Base-by-base conservation (phyloP, 192 early-diverging fungal genomes). In the Phycomyces nitens region DNA sequence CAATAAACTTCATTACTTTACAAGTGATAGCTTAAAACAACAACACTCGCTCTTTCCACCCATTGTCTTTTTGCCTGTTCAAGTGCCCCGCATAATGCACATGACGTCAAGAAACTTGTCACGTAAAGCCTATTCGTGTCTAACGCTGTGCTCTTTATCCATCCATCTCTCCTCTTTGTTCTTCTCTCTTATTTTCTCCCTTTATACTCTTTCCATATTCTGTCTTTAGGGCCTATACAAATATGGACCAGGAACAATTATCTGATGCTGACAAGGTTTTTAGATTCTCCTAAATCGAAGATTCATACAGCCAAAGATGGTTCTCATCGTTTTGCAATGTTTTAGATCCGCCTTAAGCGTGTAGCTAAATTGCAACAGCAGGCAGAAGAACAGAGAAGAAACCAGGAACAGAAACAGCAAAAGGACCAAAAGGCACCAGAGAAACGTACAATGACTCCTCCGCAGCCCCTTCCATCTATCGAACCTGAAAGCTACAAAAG, bases 1-100 rank as follows among this genome's bases (percentile, higher is more conserved):
- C 96, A 40, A 97, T 72, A 22, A 99, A 73, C 54, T 89, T 86
- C 96, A 99, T 98, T 42, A 21, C 10, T 43, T 18, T 15, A 22
- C 12, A 41, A 54, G 20, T 6, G 40, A 39, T 34, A 53, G n/a
- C n/a, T n/a, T n/a, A n/a, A n/a, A n/a, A n/a, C n/a, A n/a, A n/a
- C n/a, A n/a, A n/a, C n/a, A 39, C 3, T 14, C 7, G 44, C n/a
- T 4, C 60, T 34, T 47, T 52, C 49, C 24, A 16, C 29, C 29
- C 7, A 5, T 34, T 7, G 2, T 18, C n/a, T 22, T 53, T 20
- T 53, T 53, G 5, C 29, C 7, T 34, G 29, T 34, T 2, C 3
- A 34, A 34, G 29, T 34, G 20, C 14, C 53, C 53, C 23, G 26
- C 53, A 54, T 22, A 54, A 54, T 54, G 53, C 4, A 54, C 53